Conservation (phyloP, 345 rosid species). For the Camelina neglecta region DNA sequence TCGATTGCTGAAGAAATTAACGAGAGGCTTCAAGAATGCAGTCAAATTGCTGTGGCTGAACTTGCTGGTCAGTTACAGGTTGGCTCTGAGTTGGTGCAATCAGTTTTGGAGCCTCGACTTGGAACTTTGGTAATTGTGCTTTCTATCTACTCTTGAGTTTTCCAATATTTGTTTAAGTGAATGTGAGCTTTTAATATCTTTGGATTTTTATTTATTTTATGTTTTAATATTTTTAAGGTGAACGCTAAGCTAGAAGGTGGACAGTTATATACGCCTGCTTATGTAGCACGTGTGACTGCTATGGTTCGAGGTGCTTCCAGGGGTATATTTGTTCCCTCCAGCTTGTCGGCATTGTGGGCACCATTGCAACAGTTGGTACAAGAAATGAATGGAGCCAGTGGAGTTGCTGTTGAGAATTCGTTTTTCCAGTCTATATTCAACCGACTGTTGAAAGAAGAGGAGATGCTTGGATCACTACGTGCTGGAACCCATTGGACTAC, state of each 20-base stretch:
- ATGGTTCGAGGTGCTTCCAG: conserved; percentile 97
- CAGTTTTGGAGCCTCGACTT: conserved; percentile 89
- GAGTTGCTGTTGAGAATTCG: conserved; percentile 77
- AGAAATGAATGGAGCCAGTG: conserved; percentile 89
- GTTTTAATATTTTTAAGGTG: conserved; percentile 54
- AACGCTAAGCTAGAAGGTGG: conserved; percentile 99
- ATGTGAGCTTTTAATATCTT: conserved; percentile 21
- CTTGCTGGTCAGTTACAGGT: conserved; percentile 87
- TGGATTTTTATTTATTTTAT: conserved; percentile 8
- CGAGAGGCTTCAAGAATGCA: conserved; percentile 95
- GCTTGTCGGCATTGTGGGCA: conserved; percentile 74
- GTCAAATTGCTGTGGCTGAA: conserved; percentile 89
- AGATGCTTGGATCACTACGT: conserved; percentile 92
- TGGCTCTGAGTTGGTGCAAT: conserved; percentile 80
- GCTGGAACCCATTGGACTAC: conserved; percentile 99
- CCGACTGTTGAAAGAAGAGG: conserved; percentile 74
- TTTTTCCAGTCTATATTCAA: conserved; percentile 89
- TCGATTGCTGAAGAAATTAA: conserved; percentile 88
- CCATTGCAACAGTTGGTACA: conserved; percentile 81
- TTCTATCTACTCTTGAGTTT: conserved; percentile 2
- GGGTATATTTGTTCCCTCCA: conserved; percentile 86
- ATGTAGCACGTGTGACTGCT: conserved; percentile 90
- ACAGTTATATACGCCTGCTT: conserved; percentile 90
- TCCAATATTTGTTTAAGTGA: conserved; percentile 6
- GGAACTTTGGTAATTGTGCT: conserved; percentile 79